These are phyloP conservation scores for Lactarius psammicola DNA, from an alignment of 768 basidiomycete species.

Conservation along the genomic window DNA sequence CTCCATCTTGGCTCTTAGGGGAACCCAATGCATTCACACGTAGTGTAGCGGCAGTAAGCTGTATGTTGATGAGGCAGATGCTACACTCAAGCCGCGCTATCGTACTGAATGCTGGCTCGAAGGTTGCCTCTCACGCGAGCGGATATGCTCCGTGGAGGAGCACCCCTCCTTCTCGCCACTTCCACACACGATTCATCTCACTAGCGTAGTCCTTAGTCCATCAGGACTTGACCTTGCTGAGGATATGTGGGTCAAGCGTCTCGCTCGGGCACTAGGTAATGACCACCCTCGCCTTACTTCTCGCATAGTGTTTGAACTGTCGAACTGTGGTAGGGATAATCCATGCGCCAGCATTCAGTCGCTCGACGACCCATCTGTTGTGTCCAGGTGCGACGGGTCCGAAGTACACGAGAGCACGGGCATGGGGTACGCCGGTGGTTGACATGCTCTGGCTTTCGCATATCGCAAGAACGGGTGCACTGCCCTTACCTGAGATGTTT, in stretches of 20 bases:
- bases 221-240: constrained; percentile 77
- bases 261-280: constrained; percentile 67
- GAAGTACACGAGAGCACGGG: constrained; percentile 74
- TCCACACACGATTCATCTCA: constrained; percentile 53
- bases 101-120: constrained; percentile 96
- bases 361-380: constrained; percentile 74
- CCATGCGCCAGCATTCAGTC: constrained; percentile 57
- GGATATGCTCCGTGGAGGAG: constrained; percentile 63
- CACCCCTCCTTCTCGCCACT: constrained; percentile 74
- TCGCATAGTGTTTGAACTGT: background rate
- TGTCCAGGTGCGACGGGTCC: constrained; percentile 67
- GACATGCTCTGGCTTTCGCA: constrained; percentile 65
- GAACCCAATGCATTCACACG: background rate
- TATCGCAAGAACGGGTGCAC: constrained; percentile 51
- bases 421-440: constrained; percentile 80
- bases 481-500: constrained; percentile 42
- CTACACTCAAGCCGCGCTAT: constrained; percentile 49
- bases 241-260: constrained; percentile 59
- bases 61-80: constrained; percentile 56
- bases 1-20: background rate
- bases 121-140: constrained; percentile 72
- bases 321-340: constrained; percentile 46
- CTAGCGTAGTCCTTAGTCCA: constrained; percentile 62
- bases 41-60: constrained; percentile 63
- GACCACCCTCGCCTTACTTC: background rate